Evolutionary conservation across 192 early-diverging fungal genomes (phyloP), one percentile per base, ranked within the genome.

Genomic region (Dissophora ornata): DNA sequence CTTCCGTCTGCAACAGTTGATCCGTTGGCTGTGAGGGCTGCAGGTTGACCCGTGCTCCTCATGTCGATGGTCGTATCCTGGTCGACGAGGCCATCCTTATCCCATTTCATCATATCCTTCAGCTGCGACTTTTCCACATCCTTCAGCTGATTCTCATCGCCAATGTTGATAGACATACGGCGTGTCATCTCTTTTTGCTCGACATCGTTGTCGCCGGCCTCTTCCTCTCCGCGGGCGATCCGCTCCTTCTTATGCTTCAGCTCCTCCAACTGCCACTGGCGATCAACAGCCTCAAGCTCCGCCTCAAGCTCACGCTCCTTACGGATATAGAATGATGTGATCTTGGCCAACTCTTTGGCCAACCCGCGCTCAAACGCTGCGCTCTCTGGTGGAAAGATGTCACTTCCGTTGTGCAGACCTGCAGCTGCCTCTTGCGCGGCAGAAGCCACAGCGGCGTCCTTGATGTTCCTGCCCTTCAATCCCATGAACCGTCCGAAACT

Each of bases 241-340:
- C 51, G 51, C 32, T 56, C 57, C 52, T 79, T 19, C 42, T 64
- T 67, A 25, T 49, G 50, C 28, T 58, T 69, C 16, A 65, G 33
- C 22, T 66, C 62, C 28, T 70, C 68, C 30, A 67, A 22, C 38
- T 70, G 62, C 66, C 57, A 79, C 48, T 63, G 79, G 56, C 67
- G 79, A 32, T 74, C 60, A 34, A 71, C 56, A 24, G 74, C 82
- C 15, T 92, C 80, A 28, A 94, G 84, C 57, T 92, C 84, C 13
- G 80, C 52, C 50, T 89, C 83, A n/a, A 96, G 79, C 70, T 95
- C 93, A 2, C 83, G 81, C 64, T 97, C 95, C 73, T 96, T 96
- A 47, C 85, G 86, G 18, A 79, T 60, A 77, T 98, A 98, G 71
- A 97, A 97, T n/a, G 78, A 74, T 28, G 85, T 86, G 61, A 98